phyloP scores from a whole-genome alignment of 176 grass and related monocot species.

The Puya raimondii region DNA sequence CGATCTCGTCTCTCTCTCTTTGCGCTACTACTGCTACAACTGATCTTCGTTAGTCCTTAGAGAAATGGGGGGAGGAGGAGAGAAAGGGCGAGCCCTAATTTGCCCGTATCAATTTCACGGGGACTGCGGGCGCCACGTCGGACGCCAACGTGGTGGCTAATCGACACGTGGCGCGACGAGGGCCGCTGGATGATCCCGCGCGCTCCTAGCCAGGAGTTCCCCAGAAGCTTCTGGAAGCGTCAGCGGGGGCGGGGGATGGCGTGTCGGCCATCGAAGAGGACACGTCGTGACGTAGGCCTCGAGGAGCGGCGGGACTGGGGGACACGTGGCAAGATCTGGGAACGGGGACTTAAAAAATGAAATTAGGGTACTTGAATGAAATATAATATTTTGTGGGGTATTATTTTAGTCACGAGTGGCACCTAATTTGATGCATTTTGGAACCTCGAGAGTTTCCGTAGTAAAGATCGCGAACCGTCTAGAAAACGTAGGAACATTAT shows the following conservation, averaged over 20 bases:
- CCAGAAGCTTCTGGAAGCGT: conserved; percentile 79
- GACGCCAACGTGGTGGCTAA: conserved; percentile 23
- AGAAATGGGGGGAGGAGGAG: conserved; percentile 23
- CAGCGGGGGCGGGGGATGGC: background rate
- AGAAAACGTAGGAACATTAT: too few species aligned
- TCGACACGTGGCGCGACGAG: conserved; percentile 31
- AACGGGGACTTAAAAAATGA: background rate
- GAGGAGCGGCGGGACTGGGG: background rate
- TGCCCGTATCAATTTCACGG: conserved; percentile 66
- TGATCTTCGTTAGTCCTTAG: background rate
- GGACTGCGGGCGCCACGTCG: conserved; percentile 46
- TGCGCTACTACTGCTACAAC: conserved; percentile 1
- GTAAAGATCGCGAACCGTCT: too few species aligned
- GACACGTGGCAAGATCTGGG: background rate
- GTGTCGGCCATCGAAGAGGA: conserved; percentile 20
- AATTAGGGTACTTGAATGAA: too few species aligned
- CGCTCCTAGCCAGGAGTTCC: conserved; percentile 54
- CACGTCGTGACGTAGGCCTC: conserved; percentile 19
- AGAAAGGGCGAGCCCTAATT: conserved; percentile 31
- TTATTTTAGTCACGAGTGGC: background rate
- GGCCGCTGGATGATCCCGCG: conserved; percentile 39
- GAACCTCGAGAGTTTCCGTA: too few species aligned
- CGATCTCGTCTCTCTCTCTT: background rate
- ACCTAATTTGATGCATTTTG: background rate
- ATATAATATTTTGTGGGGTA: too few species aligned